phyloP scores from a whole-genome alignment of 257 asterid species.

The Gentiana straminea region DNA sequence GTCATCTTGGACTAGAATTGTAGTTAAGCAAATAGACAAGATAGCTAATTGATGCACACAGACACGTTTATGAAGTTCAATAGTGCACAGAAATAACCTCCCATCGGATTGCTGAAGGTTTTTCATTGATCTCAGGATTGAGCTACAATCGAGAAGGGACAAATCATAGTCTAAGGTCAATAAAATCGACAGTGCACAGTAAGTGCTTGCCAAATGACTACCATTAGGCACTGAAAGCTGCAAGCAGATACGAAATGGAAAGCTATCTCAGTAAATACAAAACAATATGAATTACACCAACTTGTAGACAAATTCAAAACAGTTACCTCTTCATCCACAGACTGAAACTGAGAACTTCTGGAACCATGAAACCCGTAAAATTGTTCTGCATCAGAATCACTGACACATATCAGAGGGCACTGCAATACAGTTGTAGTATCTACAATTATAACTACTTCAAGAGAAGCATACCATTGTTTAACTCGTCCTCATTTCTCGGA shows the following conservation, averaged over 20 bases:
- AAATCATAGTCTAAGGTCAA: slow-evolving; percentile 77
- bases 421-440: slow-evolving; percentile 11
- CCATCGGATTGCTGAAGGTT: slow-evolving; percentile 88
- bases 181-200: slow-evolving; percentile 74
- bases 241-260: slow-evolving; percentile 10
- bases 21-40: too few relatives aligned
- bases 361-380: slow-evolving; percentile 98
- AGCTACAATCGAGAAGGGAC: slow-evolving; percentile 42
- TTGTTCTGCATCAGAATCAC: slow-evolving; percentile 40
- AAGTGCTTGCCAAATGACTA: slow-evolving; percentile 95
- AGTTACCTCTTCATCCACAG: slow-evolving; percentile 36
- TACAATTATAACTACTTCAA: not conserved
- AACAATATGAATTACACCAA: not conserved
- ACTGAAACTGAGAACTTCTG: slow-evolving; percentile 72
- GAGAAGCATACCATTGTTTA: slow-evolving; percentile 49
- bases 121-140: slow-evolving; percentile 68
- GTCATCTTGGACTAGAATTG: too few relatives aligned
- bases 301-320: not conserved
- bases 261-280: slow-evolving; percentile 6
- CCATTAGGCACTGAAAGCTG: slow-evolving; percentile 57
- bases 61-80: not conserved
- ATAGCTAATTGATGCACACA: too few relatives aligned
- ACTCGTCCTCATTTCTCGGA: slow-evolving; percentile 34
- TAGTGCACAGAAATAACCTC: slow-evolving; percentile 33
- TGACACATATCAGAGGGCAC: not conserved